Conservation (phyloP, 2,329 filamentous ascomycete species). For the Trichothecium sympodiale region DNA sequence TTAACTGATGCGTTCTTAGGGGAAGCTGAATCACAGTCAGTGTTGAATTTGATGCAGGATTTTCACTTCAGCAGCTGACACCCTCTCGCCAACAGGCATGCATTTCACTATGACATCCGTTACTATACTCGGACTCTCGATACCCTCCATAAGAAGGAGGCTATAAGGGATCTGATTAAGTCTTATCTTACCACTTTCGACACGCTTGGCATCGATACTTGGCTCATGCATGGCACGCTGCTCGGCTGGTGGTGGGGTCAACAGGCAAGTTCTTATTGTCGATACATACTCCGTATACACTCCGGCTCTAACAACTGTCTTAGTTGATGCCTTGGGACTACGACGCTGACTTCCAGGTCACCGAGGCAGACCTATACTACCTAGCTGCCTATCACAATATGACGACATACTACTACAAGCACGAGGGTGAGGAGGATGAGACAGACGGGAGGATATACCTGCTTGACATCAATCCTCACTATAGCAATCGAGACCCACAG, state of each 20-base stretch:
- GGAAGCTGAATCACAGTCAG: background rate
- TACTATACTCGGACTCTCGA: slow-evolving; percentile 28
- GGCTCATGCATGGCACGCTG: slow-evolving; percentile 77
- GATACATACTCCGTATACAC: slow-evolving; percentile 3
- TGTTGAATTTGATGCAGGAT: background rate
- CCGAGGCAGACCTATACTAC: slow-evolving; percentile 51
- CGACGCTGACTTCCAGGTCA: slow-evolving; percentile 67
- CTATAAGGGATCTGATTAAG: slow-evolving; percentile 55
- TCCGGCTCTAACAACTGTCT: too few relatives aligned
- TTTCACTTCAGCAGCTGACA: background rate
- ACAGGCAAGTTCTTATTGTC: slow-evolving; percentile 19
- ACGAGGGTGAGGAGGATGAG: slow-evolving; percentile 22
- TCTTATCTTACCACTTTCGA: slow-evolving; percentile 61
- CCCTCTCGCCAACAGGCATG: slow-evolving; percentile 6
- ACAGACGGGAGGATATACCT: slow-evolving; percentile 30
- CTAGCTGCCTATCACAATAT: slow-evolving; percentile 59
- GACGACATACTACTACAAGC: slow-evolving; percentile 32
- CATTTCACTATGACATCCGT: slow-evolving; percentile 24
- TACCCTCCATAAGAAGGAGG: slow-evolving; percentile 47
- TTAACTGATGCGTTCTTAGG: background rate
- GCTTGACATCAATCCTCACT: slow-evolving; percentile 37
- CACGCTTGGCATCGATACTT: slow-evolving; percentile 60
- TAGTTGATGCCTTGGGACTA: slow-evolving; percentile 67
- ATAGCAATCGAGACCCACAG: slow-evolving; percentile 21
- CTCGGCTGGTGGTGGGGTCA: slow-evolving; percentile 82